Evolutionary conservation across 306 rosid genomes (phyloP).

Genomic region (Bauhinia variegata): DNA sequence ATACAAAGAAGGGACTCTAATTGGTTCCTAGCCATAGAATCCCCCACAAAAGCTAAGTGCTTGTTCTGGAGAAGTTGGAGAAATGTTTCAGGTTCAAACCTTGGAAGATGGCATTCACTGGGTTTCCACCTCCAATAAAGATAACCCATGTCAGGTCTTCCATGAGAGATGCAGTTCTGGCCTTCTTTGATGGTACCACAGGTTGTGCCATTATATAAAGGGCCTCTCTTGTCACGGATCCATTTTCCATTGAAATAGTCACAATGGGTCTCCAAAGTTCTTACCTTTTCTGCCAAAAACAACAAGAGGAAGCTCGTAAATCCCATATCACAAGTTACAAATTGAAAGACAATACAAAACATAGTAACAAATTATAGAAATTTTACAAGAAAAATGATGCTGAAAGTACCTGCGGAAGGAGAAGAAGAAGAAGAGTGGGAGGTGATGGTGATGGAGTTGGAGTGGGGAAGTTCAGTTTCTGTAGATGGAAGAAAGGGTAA

Average conservation of each 20-base stretch:
- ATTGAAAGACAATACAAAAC: background rate
- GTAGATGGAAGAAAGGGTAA: slow-evolving; percentile 41
- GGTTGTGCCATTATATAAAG: slow-evolving; percentile 80
- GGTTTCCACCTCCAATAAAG: slow-evolving; percentile 92
- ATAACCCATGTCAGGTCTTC: slow-evolving; percentile 66
- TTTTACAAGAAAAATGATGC: background rate
- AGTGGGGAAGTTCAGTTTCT: slow-evolving; percentile 41
- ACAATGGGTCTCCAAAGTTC: slow-evolving; percentile 46
- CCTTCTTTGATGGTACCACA: slow-evolving; percentile 83
- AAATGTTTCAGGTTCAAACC: slow-evolving; percentile 76
- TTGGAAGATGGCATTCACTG: slow-evolving; percentile 62
- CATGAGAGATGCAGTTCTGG: slow-evolving; percentile 78
- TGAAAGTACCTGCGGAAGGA: slow-evolving; percentile 38
- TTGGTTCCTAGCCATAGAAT: slow-evolving; percentile 96
- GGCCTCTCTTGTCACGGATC: slow-evolving; percentile 64
- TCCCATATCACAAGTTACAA: background rate
- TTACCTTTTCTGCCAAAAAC: slow-evolving; percentile 54
- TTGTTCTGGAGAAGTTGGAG: slow-evolving; percentile 61
- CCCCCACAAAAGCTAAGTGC: slow-evolving; percentile 86
- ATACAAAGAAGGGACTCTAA: slow-evolving; percentile 91
- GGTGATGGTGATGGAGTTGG: slow-evolving; percentile 33
- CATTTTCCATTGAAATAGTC: slow-evolving; percentile 76
- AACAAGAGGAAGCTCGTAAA: slow-evolving; percentile 16
- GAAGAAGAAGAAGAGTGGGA: slow-evolving; percentile 35
- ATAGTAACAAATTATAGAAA: background rate